phyloP scores from a whole-genome alignment of 129 eudicot genomes.

The Mikania micrantha region DNA sequence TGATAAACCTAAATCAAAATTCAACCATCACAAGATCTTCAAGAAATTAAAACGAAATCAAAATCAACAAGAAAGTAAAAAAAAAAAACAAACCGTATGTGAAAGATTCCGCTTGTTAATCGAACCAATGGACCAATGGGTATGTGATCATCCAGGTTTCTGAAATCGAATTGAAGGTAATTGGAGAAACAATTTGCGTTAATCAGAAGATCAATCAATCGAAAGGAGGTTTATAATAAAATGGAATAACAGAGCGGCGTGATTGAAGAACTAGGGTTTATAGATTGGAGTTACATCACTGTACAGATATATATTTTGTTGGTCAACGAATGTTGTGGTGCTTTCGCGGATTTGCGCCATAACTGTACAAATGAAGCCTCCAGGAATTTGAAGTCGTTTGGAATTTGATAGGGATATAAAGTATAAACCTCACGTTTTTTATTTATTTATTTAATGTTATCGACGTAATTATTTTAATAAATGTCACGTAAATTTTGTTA shows the following conservation, averaged over 20 bases:
- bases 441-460: neutral
- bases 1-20: neutral
- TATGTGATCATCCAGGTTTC: neutral
- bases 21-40: neutral
- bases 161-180: neutral
- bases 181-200: neutral
- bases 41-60: neutral
- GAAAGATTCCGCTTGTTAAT: slow-evolving; percentile 13
- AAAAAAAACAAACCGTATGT: slow-evolving; percentile 7
- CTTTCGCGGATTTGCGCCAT: too few species aligned
- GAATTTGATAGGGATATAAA: neutral
- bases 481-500: too few species aligned
- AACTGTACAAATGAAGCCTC: neutral
- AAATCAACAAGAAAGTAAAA: neutral
- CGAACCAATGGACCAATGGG: neutral
- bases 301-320: neutral
- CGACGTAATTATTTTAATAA: too few species aligned
- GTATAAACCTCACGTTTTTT: neutral
- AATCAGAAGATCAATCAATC: neutral
- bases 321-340: slow-evolving; percentile 13
- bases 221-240: neutral
- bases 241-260: slow-evolving; percentile 11
- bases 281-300: neutral
- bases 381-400: neutral
- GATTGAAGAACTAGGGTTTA: slow-evolving; percentile 24